phyloP scores from a whole-genome alignment of 768 basidiomycete genomes.

The Pleurotus giganteus region DNA sequence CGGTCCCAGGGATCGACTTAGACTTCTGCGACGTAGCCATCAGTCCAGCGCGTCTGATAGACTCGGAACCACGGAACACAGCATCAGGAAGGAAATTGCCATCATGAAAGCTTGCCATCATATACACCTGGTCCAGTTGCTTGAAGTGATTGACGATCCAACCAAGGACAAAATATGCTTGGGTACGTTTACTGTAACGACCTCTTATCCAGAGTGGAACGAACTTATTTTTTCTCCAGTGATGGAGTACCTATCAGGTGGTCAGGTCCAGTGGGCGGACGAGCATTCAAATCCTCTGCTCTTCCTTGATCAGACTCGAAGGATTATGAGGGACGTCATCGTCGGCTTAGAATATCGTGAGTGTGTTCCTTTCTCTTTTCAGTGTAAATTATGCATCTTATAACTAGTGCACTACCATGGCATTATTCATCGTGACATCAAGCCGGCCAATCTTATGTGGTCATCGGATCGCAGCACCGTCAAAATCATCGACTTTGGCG shows the following conservation, averaged over 20 bases:
- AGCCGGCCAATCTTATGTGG: slow-evolving; percentile 90
- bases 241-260: slow-evolving; percentile 42
- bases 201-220: too few relatives aligned
- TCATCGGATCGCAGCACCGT: slow-evolving; percentile 80
- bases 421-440: slow-evolving; percentile 93
- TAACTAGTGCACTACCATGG: slow-evolving; percentile 23
- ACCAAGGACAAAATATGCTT: slow-evolving; percentile 81
- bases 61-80: slow-evolving; percentile 64
- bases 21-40: slow-evolving; percentile 44
- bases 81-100: slow-evolving; percentile 83
- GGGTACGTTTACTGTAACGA: slow-evolving; percentile 44
- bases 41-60: slow-evolving; percentile 26
- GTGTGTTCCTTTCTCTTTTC: slow-evolving; percentile 13
- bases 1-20: slow-evolving; percentile 64
- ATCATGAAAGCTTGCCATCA: slow-evolving; percentile 89
- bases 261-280: slow-evolving; percentile 38
- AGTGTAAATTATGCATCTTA: neutral
- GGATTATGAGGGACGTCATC: slow-evolving; percentile 41
- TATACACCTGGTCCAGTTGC: slow-evolving; percentile 72
- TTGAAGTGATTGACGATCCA: slow-evolving; percentile 90
- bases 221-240: too few relatives aligned
- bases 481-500: slow-evolving; percentile 95
- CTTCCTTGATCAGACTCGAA: slow-evolving; percentile 33
- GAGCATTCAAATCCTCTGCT: slow-evolving; percentile 29
- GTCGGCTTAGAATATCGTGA: slow-evolving; percentile 41